phyloP scores from a whole-genome alignment of 2,329 filamentous ascomycete species.

The Neurospora sp. region DNA sequence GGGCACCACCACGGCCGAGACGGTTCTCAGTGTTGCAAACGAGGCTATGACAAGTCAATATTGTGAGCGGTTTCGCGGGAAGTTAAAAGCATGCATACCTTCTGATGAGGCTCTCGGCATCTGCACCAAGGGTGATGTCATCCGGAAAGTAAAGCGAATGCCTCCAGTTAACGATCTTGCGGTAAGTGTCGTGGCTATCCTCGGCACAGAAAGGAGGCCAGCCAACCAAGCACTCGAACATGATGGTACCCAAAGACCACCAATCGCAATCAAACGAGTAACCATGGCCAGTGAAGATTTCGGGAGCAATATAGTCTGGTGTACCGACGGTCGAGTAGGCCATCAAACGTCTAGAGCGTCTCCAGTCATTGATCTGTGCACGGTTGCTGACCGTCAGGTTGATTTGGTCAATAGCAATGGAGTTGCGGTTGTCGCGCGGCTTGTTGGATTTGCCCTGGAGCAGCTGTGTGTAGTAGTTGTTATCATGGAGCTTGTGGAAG shows the following conservation, averaged over 20 bases:
- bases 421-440: slow-evolving; percentile 76
- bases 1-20: slow-evolving; percentile 74
- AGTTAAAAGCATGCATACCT: slow-evolving; percentile 46
- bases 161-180: slow-evolving; percentile 98
- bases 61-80: neutral
- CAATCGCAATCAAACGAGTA: slow-evolving; percentile 97
- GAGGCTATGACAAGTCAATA: slow-evolving; percentile 46
- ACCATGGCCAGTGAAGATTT: slow-evolving; percentile 93
- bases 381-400: slow-evolving; percentile 97
- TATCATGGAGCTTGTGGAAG: slow-evolving; percentile 96
- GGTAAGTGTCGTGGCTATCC: slow-evolving; percentile 93
- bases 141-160: slow-evolving; percentile 94
- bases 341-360: slow-evolving; percentile 88
- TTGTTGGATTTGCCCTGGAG: slow-evolving; percentile 68
- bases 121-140: slow-evolving; percentile 77
- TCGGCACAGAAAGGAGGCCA: slow-evolving; percentile 99
- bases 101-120: slow-evolving; percentile 87
- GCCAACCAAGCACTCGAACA: slow-evolving; percentile 98
- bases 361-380: slow-evolving; percentile 97
- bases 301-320: slow-evolving; percentile 95
- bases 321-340: slow-evolving; percentile 98
- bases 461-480: slow-evolving; percentile 95
- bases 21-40: slow-evolving; percentile 91
- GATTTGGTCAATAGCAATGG: slow-evolving; percentile 94
- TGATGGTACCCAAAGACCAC: slow-evolving; percentile 98